These are phyloP conservation scores for Iris pallida DNA, from an alignment of 116 monocot species.

Conservation along the genomic window DNA sequence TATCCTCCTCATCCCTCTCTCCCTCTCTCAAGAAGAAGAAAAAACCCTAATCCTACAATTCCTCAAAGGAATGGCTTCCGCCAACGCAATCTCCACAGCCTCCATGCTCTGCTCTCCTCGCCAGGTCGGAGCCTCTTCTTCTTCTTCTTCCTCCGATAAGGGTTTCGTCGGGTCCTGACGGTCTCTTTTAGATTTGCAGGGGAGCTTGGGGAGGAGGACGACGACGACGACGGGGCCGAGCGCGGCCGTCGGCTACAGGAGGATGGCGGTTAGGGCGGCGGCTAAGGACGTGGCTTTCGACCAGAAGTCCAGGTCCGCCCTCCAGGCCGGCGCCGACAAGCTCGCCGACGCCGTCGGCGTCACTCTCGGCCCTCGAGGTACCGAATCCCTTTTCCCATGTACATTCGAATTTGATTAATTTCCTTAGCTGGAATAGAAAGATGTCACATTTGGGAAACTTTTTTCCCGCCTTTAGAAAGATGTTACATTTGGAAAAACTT, in stretches of 20 bases:
- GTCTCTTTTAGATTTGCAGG: constrained; percentile 3
- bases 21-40: background rate
- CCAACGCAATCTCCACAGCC: constrained; percentile 41
- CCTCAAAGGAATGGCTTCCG: constrained; percentile 25
- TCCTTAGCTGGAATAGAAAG: background rate
- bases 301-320: constrained; percentile 57
- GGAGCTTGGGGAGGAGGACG: constrained; percentile 11
- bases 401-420: background rate
- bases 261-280: constrained; percentile 43
- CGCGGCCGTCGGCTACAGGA: constrained; percentile 5
- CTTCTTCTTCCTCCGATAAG: background rate
- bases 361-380: constrained; percentile 95
- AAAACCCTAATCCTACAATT: background rate
- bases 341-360: constrained; percentile 89
- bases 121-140: constrained; percentile 21
- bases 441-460: background rate
- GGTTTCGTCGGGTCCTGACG: background rate
- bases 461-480: too few relatives aligned
- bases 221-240: constrained; percentile 7
- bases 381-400: background rate
- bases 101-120: constrained; percentile 38
- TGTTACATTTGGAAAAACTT: too few relatives aligned
- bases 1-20: background rate
- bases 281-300: constrained; percentile 89
- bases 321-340: constrained; percentile 84